Evolutionary conservation across 345 rosid species (phyloP), one percentile per base, ranked within the genome.

Genomic region (Litchi chinensis): DNA sequence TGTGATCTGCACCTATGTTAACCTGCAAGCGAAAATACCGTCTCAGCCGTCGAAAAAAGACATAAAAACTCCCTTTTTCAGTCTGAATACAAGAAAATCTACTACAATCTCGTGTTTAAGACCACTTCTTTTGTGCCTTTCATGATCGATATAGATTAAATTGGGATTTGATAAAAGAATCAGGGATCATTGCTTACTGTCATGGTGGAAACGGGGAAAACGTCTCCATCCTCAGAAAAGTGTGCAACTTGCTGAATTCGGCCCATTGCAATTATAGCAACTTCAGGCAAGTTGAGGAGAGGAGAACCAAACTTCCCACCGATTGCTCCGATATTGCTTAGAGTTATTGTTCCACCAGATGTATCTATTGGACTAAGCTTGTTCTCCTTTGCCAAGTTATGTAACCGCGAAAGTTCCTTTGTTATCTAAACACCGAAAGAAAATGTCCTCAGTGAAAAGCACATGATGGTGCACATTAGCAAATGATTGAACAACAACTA

Each of bases 221-320:
- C 87, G 41, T 79, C 83, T 81, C 93, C 97, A 22, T 89, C 88
- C n/a, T 89, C 86, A 21, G 86, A 79, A 75, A 92, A 89, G 13
- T 76, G 86, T 56, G 97, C 90, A 85, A 89, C 87, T 83, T 91
- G 92, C 85, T 92, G 93, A 83, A 95, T 93, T 82, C 97, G 86
- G 64, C 99, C 99, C 46, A 92, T 79, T 11, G 96, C 99, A 71
- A 93, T 92, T 77, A 95, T 93, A 22, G 96, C 86, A 75, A 91
- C 97, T 91, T 95, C 98, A 5, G 99, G 99, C 83, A 95, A 84
- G 87, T 93, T 95, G 50, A 93, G 79, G 48, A 95, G 86, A 22
- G 99, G 99, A 0, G 97, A 85, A 67, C 98, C 99, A 19, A 91
- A 91, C 85, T 92, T 95, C 75, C 98, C 99, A 66, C 98, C 99